Conservation (phyloP, 2,329 filamentous ascomycete species). For the Elsinoe batatas region DNA sequence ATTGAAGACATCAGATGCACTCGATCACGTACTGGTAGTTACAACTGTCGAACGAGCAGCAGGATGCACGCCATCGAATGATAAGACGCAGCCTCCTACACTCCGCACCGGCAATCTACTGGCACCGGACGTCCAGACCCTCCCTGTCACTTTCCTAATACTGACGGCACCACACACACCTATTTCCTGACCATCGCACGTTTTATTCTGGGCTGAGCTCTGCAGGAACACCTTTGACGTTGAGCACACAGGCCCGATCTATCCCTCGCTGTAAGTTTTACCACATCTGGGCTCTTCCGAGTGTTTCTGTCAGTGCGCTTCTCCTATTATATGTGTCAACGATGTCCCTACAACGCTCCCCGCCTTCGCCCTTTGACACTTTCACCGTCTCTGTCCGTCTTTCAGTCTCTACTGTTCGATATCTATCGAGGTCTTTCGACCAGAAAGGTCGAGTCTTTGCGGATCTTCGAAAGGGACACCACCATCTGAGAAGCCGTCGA, state of each 20-base stretch:
- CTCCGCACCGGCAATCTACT: neutral
- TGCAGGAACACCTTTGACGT: constrained; percentile 8
- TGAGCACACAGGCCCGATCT: constrained; percentile 7
- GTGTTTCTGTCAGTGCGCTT: neutral
- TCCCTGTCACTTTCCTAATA: constrained; percentile 6
- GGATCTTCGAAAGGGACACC: neutral
- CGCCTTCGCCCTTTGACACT: neutral
- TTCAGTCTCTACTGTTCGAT: neutral
- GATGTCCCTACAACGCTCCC: constrained; percentile 6
- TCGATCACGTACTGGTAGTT: neutral
- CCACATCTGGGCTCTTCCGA: constrained; percentile 4
- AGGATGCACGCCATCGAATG: too few relatives aligned
- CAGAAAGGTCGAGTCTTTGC: neutral
- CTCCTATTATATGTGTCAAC: constrained; percentile 5
- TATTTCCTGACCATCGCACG: neutral
- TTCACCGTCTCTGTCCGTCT: neutral
- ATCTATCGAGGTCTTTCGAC: neutral
- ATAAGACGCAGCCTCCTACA: too few relatives aligned
- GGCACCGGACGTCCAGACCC: neutral
- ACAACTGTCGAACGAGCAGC: neutral
- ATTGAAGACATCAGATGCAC: neutral
- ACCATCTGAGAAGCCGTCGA: neutral
- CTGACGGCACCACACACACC: neutral
- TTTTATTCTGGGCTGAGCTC: neutral
- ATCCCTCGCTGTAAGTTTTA: neutral